A percentile compares a stretch with the other conserved stretches of the same genome.
phyloP scores from a whole-genome alignment of 106 monocot species.

The Acorus gramineus region DNA sequence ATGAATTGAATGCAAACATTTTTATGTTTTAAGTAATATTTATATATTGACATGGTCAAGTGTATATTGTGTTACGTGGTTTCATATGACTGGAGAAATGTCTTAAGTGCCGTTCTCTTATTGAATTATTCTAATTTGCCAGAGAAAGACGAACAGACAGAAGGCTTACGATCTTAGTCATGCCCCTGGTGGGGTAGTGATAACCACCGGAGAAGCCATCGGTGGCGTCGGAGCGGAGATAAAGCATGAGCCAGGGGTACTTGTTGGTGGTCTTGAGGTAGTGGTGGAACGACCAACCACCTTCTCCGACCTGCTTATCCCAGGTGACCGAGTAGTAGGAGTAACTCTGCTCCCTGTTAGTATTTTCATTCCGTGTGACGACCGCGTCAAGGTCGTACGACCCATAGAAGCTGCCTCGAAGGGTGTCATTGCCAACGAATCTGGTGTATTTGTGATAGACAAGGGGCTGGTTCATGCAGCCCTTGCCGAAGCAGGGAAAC shows the following conservation, averaged over 20 bases:
- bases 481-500: slow-evolving; percentile 72
- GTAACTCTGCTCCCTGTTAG: too few relatives aligned
- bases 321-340: slow-evolving; percentile 66
- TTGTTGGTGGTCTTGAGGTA: slow-evolving; percentile 41
- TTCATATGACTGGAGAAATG: too few relatives aligned
- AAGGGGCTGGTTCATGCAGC: slow-evolving; percentile 91
- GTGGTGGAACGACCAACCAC: slow-evolving; percentile 66
- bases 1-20: neutral
- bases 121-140: too few relatives aligned
- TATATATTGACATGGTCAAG: too few relatives aligned
- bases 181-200: slow-evolving; percentile 78
- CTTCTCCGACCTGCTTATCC: slow-evolving; percentile 47
- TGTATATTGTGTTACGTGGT: too few relatives aligned
- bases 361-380: neutral
- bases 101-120: too few relatives aligned
- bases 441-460: slow-evolving; percentile 43
- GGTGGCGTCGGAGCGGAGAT: slow-evolving; percentile 78
- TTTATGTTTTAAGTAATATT: too few relatives aligned
- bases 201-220: slow-evolving; percentile 73
- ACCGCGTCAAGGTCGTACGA: slow-evolving; percentile 56
- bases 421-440: slow-evolving; percentile 5
- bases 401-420: slow-evolving; percentile 53
- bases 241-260: slow-evolving; percentile 94
- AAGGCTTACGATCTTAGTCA: slow-evolving; percentile 56
- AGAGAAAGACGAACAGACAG: neutral